Conservation (phyloP, 2,329 filamentous ascomycete species). For the Colletotrichum lentis region DNA sequence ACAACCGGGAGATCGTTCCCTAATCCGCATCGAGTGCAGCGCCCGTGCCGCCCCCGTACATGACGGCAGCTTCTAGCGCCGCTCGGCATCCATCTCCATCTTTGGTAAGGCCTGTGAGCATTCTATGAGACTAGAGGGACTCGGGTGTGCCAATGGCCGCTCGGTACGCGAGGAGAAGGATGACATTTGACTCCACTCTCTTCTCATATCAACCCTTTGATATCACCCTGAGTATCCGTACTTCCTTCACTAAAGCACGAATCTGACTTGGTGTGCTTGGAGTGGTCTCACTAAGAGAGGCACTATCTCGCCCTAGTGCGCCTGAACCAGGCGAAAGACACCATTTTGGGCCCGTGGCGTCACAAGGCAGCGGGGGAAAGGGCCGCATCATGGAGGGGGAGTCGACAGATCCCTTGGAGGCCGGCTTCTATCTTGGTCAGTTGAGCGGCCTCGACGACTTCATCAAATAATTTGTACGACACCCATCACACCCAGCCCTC, state of each 20-base stretch:
- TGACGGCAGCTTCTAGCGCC: not conserved
- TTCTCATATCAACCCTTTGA: not conserved
- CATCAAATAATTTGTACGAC: not conserved
- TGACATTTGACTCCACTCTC: not conserved
- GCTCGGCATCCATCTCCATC: not conserved
- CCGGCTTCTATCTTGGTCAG: not conserved
- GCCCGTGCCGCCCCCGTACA: constrained; percentile 23
- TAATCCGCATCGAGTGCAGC: constrained; percentile 21
- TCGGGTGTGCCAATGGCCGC: not conserved
- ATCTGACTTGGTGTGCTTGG: constrained; percentile 3
- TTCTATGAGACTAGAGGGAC: not conserved
- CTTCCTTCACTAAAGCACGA: not conserved
- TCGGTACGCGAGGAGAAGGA: not conserved
- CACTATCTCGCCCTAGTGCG: not conserved
- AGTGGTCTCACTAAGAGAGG: not conserved
- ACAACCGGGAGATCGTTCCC: not conserved
- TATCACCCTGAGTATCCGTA: not conserved
- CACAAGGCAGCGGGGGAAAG: constrained; percentile 1
- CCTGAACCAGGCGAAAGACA: not conserved
- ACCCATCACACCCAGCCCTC: not conserved
- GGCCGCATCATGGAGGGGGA: not conserved
- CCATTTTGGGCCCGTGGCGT: not conserved
- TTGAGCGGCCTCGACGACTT: not conserved
- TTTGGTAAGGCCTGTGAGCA: not conserved
- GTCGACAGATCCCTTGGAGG: not conserved